These are phyloP conservation scores for Zelopaecilomyces penicillatus DNA, from an alignment of 2,329 filamentous ascomycete species.

Conservation along the genomic window DNA sequence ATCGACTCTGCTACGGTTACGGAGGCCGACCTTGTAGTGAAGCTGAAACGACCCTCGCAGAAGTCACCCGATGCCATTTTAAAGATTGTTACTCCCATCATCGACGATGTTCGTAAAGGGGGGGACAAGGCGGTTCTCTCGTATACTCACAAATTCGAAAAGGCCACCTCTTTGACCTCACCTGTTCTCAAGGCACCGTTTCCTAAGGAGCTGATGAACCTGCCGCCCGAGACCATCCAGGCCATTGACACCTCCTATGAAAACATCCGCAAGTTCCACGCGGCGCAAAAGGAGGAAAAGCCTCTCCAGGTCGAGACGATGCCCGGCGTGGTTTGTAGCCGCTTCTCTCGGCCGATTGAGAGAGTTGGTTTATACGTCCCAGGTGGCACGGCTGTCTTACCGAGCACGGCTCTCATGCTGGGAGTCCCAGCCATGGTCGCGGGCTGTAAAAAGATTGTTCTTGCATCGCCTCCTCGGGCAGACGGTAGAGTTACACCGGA, in stretches of 20 bases:
- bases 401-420: conserved; percentile 94
- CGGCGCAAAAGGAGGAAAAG: conserved; percentile 78
- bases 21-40: conserved; percentile 58
- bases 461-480: conserved; percentile 81
- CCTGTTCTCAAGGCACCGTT: conserved; percentile 88
- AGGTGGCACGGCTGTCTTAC: conserved; percentile 92
- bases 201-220: conserved; percentile 73
- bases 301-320: conserved; percentile 87
- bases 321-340: conserved; percentile 91
- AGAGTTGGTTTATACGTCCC: conserved; percentile 94
- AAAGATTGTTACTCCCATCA: conserved; percentile 83
- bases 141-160: conserved; percentile 97
- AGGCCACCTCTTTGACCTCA: conserved; percentile 81
- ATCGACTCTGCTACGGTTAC: conserved; percentile 60
- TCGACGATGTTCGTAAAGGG: conserved; percentile 72
- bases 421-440: conserved; percentile 97
- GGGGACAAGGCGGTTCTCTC: conserved; percentile 84
- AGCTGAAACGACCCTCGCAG: conserved; percentile 82
- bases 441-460: conserved; percentile 87
- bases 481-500: conserved; percentile 92
- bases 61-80: conserved; percentile 92
- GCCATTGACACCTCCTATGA: conserved; percentile 93
- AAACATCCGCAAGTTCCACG: conserved; percentile 91
- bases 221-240: conserved; percentile 72
- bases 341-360: conserved; percentile 87